phyloP scores from a whole-genome alignment of 306 rosid genomes.

The Quercus agrifolia region DNA sequence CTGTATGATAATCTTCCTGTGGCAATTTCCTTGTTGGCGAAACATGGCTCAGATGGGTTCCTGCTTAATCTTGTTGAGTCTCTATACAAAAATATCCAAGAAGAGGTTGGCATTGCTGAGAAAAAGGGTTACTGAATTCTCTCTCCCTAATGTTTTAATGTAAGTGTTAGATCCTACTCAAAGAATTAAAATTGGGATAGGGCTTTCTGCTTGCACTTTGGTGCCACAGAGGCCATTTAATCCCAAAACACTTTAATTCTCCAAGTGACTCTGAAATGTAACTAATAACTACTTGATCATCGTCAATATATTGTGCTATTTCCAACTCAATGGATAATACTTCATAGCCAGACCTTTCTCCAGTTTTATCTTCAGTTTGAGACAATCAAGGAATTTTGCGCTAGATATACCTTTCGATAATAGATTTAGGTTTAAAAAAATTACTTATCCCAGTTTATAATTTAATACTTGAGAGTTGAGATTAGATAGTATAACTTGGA shows the following conservation, averaged over 20 bases:
- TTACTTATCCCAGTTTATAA: neutral
- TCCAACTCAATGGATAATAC: neutral
- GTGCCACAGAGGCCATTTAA: neutral
- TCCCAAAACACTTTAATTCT: neutral
- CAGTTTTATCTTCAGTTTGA: neutral
- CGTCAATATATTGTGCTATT: neutral
- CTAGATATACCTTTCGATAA: neutral
- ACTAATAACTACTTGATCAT: neutral
- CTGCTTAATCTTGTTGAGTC: conserved; percentile 66
- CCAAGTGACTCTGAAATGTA: neutral
- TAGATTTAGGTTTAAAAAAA: neutral
- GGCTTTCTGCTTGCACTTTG: neutral
- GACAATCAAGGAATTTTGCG: neutral
- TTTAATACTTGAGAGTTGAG: neutral
- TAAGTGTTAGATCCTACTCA: too few species aligned
- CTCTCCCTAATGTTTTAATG: neutral
- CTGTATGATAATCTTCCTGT: conserved; percentile 59
- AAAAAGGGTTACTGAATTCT: neutral
- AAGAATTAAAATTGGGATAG: too few species aligned
- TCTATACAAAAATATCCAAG: conserved; percentile 44
- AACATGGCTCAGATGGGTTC: conserved; percentile 73
- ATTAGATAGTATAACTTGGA: neutral
- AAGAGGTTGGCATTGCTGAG: conserved; percentile 21
- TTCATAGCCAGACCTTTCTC: neutral
- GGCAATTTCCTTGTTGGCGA: conserved; percentile 75